These are phyloP conservation scores for Ascochyta pisi DNA, from an alignment of 2,329 filamentous ascomycete species.

Conservation along the genomic window DNA sequence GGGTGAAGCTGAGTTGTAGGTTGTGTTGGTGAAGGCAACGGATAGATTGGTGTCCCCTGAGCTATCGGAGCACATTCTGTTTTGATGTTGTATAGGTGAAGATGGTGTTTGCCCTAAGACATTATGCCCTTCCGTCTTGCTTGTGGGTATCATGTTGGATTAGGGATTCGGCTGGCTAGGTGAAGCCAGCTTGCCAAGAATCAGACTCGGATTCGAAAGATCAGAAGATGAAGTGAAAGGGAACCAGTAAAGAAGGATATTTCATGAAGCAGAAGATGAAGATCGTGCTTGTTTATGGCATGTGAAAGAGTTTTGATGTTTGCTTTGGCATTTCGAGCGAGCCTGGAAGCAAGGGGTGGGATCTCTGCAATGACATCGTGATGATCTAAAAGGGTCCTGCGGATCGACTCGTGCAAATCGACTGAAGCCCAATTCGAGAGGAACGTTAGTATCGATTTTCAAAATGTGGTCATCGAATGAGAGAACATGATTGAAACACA, in stretches of 20 bases:
- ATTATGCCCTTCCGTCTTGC: neutral
- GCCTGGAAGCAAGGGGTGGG: neutral
- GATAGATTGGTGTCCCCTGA: neutral
- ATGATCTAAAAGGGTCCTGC: neutral
- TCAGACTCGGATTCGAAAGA: too few species aligned
- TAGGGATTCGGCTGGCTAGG: neutral
- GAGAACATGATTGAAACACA: too few species aligned
- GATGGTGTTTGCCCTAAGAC: neutral
- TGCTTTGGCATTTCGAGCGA: neutral
- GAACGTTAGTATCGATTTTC: neutral
- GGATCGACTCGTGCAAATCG: neutral
- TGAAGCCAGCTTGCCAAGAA: neutral
- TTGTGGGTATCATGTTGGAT: neutral
- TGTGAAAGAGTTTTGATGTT: conserved; percentile 2
- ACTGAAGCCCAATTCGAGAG: neutral
- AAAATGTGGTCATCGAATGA: conserved; percentile 2
- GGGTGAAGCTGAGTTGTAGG: conserved; percentile 5
- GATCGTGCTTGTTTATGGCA: conserved; percentile 8
- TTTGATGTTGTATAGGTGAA: neutral
- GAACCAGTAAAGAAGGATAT: neutral
- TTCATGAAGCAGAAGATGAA: neutral
- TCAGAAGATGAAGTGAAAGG: neutral
- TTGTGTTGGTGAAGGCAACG: neutral
- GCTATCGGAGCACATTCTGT: neutral
- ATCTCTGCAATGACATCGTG: neutral